Conservation (phyloP, 352 stramenopile species). For the Peronospora destructor region DNA sequence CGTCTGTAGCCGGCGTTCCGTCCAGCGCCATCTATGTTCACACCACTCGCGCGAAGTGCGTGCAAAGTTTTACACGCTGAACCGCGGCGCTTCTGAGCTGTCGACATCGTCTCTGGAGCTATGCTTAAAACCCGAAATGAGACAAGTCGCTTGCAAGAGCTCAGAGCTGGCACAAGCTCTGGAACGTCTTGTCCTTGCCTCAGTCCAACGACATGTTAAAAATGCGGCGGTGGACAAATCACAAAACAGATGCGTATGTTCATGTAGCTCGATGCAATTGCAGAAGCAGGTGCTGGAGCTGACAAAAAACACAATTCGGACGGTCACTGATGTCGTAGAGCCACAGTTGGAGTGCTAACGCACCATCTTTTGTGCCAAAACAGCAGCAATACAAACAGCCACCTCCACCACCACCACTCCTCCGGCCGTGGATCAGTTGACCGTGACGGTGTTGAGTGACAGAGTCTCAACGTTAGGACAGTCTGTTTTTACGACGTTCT, state of each 20-base stretch:
- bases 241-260: conserved; percentile 19
- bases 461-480: conserved; percentile 75
- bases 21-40: conserved; percentile 15
- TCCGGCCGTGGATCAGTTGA: conserved; percentile 10
- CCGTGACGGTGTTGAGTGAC: conserved; percentile 48
- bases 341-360: conserved; percentile 25
- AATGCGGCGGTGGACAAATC: conserved; percentile 10
- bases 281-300: conserved; percentile 42
- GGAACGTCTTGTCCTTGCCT: conserved; percentile 41
- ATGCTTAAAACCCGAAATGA: not conserved
- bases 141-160: conserved; percentile 43
- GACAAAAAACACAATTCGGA: conserved; percentile 15
- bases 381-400: conserved; percentile 19
- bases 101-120: conserved; percentile 4
- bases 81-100: conserved; percentile 10
- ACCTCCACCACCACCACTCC: conserved; percentile 2
- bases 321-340: conserved; percentile 9
- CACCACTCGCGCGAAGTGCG: conserved; percentile 1
- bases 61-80: conserved; percentile 16
- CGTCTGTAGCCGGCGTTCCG: conserved; percentile 44
- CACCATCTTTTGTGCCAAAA: conserved; percentile 28
- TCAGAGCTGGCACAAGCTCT: conserved; percentile 54
- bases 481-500: no score
- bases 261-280: conserved; percentile 36
- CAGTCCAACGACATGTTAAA: conserved; percentile 17